Conservation (phyloP, 306 rosid genomes). For the Rosa lucieae region DNA sequence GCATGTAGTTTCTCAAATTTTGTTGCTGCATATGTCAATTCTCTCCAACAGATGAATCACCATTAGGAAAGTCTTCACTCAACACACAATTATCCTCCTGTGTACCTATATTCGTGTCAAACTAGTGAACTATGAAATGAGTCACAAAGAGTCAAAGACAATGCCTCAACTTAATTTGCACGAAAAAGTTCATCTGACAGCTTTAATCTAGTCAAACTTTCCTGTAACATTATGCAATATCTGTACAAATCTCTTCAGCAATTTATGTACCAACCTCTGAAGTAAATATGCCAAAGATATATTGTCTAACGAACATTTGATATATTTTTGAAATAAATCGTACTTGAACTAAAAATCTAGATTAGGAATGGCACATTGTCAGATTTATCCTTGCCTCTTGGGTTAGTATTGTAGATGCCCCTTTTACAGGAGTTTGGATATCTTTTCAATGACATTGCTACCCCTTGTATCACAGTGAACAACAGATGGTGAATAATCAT, state of each 20-base stretch:
- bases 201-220: neutral
- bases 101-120: neutral
- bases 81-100: no score
- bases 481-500: constrained; percentile 3
- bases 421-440: neutral
- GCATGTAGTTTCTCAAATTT: no score
- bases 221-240: neutral
- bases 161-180: neutral
- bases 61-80: no score
- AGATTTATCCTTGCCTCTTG: neutral
- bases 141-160: neutral
- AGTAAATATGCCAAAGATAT: neutral
- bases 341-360: neutral
- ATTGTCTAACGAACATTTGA: neutral
- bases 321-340: neutral
- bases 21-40: no score
- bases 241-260: neutral
- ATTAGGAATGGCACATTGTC: neutral
- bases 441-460: neutral
- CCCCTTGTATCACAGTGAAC: neutral
- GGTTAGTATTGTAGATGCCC: neutral
- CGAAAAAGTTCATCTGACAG: neutral
- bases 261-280: neutral
- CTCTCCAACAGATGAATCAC: no score
- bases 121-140: neutral